A percentile compares a stretch with the other conserved stretches of the same genome.
Evolutionary conservation across 2,329 filamentous ascomycete species (phyloP).

Genomic region (Pseudogymnoascus sp.): DNA sequence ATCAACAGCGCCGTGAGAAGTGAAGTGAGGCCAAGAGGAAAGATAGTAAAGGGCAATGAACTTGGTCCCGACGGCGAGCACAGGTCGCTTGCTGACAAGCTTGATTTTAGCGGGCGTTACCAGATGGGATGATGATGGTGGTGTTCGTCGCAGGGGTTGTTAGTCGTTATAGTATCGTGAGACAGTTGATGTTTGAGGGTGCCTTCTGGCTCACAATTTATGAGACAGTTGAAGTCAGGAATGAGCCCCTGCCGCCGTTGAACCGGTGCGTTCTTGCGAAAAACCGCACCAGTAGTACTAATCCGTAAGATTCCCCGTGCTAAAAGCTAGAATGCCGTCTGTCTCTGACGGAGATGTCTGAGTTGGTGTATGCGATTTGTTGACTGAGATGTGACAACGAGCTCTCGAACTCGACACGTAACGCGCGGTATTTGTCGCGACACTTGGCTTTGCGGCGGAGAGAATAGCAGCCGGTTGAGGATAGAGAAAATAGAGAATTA

Average conservation of each 20-base stretch:
- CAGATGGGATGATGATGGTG: neutral
- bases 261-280: neutral
- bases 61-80: neutral
- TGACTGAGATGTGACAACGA: neutral
- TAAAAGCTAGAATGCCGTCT: neutral
- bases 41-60: neutral
- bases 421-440: neutral
- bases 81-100: neutral
- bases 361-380: neutral
- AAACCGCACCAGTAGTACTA: neutral
- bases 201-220: neutral
- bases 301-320: neutral
- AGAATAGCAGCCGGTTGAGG: neutral
- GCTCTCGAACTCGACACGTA: neutral
- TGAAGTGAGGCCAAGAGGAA: neutral
- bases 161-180: neutral
- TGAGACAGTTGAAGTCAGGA: neutral
- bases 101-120: slow-evolving; percentile 1
- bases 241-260: neutral
- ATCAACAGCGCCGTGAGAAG: neutral
- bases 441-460: neutral
- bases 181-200: neutral
- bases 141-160: neutral
- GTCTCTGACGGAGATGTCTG: neutral
- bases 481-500: neutral